phyloP scores from a whole-genome alignment of 176 grass and related monocot genomes.

The Chrysopogon serrulatus region DNA sequence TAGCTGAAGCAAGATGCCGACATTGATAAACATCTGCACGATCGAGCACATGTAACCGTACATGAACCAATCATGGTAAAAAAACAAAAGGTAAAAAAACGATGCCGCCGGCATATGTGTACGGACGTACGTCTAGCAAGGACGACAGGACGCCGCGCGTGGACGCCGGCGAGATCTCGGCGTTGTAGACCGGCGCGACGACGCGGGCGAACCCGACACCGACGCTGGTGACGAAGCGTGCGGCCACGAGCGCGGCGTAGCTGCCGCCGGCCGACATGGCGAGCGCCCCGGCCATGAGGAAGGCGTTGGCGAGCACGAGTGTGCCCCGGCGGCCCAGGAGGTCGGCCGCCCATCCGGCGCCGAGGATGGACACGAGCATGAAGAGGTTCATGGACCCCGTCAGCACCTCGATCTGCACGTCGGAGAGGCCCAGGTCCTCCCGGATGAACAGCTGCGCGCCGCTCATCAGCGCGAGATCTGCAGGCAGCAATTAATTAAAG shows the following conservation, averaged over 20 bases:
- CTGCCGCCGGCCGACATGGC: too few species aligned
- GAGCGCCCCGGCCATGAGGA: slow-evolving; percentile 23
- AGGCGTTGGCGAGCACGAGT: slow-evolving; percentile 32
- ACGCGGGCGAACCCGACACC: too few species aligned
- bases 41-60: not conserved
- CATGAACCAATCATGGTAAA: too few species aligned
- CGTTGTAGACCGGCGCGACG: too few species aligned
- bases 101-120: not conserved
- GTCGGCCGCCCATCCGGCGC: slow-evolving; percentile 42
- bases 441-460: slow-evolving; percentile 58
- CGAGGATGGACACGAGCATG: slow-evolving; percentile 37
- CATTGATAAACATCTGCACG: slow-evolving; percentile 17
- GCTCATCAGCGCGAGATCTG: slow-evolving; percentile 55
- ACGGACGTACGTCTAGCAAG: not conserved
- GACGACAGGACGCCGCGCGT: too few species aligned
- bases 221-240: too few species aligned
- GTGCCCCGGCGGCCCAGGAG: slow-evolving; percentile 21
- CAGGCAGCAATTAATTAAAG: not conserved
- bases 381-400: slow-evolving; percentile 39
- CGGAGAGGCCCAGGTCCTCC: slow-evolving; percentile 30
- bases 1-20: slow-evolving; percentile 40
- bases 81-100: too few species aligned
- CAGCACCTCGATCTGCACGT: slow-evolving; percentile 41
- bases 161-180: too few species aligned
- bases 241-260: too few species aligned